Evolutionary conservation across 2,329 filamentous ascomycete species (phyloP).

Genomic region (Coccinonectria pachysandricola): DNA sequence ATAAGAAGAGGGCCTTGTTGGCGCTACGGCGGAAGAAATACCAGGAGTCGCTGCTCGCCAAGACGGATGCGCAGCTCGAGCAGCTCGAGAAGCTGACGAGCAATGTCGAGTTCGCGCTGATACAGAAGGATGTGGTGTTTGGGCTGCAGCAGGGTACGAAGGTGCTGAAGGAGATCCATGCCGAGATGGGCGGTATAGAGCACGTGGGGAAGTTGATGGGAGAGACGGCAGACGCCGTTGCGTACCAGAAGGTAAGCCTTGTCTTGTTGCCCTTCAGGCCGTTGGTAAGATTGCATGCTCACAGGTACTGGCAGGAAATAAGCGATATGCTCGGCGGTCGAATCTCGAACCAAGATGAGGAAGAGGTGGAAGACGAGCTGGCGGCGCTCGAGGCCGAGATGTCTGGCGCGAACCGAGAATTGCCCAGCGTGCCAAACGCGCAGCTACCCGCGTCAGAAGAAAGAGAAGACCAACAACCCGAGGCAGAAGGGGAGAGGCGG

Average conservation of each 20-base stretch:
- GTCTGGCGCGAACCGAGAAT: conserved; percentile 11
- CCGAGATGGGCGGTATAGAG: conserved; percentile 91
- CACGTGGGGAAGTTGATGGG: conserved; percentile 92
- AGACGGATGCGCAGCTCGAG: conserved; percentile 89
- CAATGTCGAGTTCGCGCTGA: conserved; percentile 88
- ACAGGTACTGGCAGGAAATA: conserved; percentile 55
- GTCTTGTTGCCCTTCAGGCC: background rate
- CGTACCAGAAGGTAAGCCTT: conserved; percentile 69
- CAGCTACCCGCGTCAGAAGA: conserved; percentile 21
- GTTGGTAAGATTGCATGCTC: conserved; percentile 1
- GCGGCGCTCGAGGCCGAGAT: conserved; percentile 57
- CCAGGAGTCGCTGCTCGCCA: conserved; percentile 77
- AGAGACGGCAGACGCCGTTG: conserved; percentile 79
- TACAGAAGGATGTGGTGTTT: conserved; percentile 93
- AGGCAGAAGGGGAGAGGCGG: conserved; percentile 18
- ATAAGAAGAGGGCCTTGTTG: conserved; percentile 73
- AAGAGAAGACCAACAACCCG: conserved; percentile 8
- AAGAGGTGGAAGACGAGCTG: conserved; percentile 94
- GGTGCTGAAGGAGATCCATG: conserved; percentile 83
- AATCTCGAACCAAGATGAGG: conserved; percentile 91
- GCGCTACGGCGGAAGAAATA: conserved; percentile 94
- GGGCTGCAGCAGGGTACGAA: conserved; percentile 84
- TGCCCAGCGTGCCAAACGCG: conserved; percentile 24
- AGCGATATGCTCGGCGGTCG: conserved; percentile 80
- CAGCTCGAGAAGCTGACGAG: conserved; percentile 82